Evolutionary conservation across 306 rosid species (phyloP).

Genomic region (Inga leiocalycina): DNA sequence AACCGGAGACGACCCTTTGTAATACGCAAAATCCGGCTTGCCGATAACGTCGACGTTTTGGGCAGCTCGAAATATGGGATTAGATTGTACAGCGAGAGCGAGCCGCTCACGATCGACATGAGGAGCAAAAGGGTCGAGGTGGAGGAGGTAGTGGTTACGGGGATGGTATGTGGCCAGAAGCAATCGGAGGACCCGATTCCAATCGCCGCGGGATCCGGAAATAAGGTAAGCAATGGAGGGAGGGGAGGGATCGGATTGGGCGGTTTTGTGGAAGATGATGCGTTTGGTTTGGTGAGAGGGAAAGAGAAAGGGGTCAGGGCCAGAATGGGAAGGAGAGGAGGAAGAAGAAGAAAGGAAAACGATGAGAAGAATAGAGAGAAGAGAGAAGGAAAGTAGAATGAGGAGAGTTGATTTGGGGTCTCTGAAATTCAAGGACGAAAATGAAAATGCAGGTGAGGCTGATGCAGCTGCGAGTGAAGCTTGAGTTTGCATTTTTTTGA

Average conservation of each 20-base stretch:
- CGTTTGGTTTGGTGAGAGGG: constrained; percentile 59
- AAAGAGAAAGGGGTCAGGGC: constrained; percentile 73
- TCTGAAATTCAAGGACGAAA: constrained; percentile 38
- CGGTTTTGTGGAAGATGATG: constrained; percentile 44
- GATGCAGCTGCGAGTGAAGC: neutral
- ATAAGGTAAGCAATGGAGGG: constrained; percentile 80
- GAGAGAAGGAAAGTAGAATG: constrained; percentile 52
- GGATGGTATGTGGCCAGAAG: constrained; percentile 72
- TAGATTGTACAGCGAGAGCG: constrained; percentile 61
- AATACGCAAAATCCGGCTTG: constrained; percentile 72
- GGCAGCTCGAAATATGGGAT: constrained; percentile 79
- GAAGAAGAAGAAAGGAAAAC: constrained; percentile 37
- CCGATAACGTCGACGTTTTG: constrained; percentile 83
- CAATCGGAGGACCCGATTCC: constrained; percentile 59
- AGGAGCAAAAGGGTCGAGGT: constrained; percentile 74
- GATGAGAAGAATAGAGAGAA: constrained; percentile 49
- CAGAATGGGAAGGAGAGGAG: constrained; percentile 20
- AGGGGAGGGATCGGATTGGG: constrained; percentile 57
- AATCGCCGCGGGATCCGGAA: constrained; percentile 67
- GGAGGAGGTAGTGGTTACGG: constrained; percentile 80
- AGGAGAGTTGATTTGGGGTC: constrained; percentile 64
- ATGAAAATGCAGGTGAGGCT: constrained; percentile 7
- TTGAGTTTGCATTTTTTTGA: constrained; percentile 41
- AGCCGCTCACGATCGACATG: constrained; percentile 61
- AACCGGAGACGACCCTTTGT: constrained; percentile 68